A percentile compares a stretch with the other conserved stretches of the same genome.
phyloP scores from a whole-genome alignment of 2,329 filamentous ascomycete genomes.

The Huntiella decipiens region DNA sequence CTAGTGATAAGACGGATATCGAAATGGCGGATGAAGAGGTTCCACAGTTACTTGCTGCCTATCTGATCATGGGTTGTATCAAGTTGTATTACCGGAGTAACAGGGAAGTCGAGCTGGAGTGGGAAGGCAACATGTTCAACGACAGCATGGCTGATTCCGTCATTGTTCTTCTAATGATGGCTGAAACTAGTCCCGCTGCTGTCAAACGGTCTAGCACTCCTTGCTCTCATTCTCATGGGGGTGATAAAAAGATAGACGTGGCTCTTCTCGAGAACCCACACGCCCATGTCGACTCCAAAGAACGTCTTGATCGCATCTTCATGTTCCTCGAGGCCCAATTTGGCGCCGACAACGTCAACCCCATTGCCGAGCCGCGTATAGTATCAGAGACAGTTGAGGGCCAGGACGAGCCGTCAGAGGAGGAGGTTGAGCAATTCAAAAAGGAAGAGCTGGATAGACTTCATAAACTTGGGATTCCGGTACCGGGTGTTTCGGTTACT shows the following conservation, averaged over 20 bases:
- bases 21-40: constrained; percentile 50
- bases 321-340: constrained; percentile 98
- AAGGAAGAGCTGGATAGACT: constrained; percentile 56
- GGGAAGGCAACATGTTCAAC: constrained; percentile 96
- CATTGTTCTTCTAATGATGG: constrained; percentile 76
- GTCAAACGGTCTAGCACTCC: constrained; percentile 48
- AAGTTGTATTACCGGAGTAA: constrained; percentile 57
- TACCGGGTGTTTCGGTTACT: constrained; percentile 71
- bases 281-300: constrained; percentile 48
- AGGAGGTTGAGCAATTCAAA: constrained; percentile 36
- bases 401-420: constrained; percentile 16
- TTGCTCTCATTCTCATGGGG: constrained; percentile 23
- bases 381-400: constrained; percentile 15
- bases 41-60: constrained; percentile 32
- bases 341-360: constrained; percentile 60
- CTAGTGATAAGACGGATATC: constrained; percentile 17
- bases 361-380: constrained; percentile 48
- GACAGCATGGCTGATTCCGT: constrained; percentile 96
- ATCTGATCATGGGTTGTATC: constrained; percentile 77
- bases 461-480: constrained; percentile 69
- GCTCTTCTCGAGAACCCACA: constrained; percentile 46
- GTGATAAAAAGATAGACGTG: constrained; percentile 11
- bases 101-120: constrained; percentile 77
- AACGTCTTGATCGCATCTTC: constrained; percentile 68
- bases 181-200: constrained; percentile 85